Base-by-base conservation (phyloP, 1,139 yeast genomes). In the Debaryomycetaceae sp. region DNA sequence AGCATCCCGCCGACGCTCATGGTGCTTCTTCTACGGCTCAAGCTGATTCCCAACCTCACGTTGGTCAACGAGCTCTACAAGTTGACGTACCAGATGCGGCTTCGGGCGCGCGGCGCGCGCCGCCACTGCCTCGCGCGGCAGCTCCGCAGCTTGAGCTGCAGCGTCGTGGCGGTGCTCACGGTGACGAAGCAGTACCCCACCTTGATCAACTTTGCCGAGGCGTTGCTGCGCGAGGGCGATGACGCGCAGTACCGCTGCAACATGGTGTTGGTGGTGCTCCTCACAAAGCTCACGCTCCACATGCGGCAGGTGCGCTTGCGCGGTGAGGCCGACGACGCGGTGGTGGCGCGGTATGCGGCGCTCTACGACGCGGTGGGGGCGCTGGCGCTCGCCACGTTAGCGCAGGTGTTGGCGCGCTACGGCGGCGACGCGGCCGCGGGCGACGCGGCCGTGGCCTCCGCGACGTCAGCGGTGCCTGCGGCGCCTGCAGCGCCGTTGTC, bases 31-130 rank as follows among this genome's bases (percentile, higher is more conserved):
- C 45, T 65, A 14, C 43, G 69, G 25, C 48, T 66, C 34, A 64
- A 64, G 38, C 56, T 65, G n/a, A 43, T 53, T 3, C 69, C 71
- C 10, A 62, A 55, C 35, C 30, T 61, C 43, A 48, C 48, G 22
- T 41, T 64, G 18, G 53, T 63, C 23, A 63, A 63, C 34, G 73
- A 66, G 35, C 41, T 63, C 27, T 65, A 64, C 45, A 64, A 65
- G 40, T 45, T 65, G 18, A 55, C 59, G 25, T 65, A 65, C 38
- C 71, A 64, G 35, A 38, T 60, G 24, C 37, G 72, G 21, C 43
- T 65, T 25, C 46, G 44, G 29, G 26, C 40, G 3, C 23, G 20
- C 9, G 32, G 31, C 3, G 32, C 18, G n/a, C n/a, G n/a, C n/a
- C n/a, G n/a, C n/a, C n/a, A n/a, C n/a, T n/a, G n/a, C n/a, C 31